phyloP scores from a whole-genome alignment of 805 yeast species.

The Candida maesae region DNA sequence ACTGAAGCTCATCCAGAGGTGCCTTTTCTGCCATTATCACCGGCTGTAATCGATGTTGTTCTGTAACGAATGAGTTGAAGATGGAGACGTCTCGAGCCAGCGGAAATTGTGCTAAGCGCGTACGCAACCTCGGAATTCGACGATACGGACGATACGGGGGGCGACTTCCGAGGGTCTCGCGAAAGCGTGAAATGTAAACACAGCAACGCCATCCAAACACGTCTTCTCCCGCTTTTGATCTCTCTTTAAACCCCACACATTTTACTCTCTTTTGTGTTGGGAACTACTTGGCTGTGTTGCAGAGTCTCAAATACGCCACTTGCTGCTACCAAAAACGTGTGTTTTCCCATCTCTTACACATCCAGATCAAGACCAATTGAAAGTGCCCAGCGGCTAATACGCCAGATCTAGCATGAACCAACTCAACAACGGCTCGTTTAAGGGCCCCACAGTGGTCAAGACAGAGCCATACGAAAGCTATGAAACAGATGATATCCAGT shows the following conservation, averaged over 20 bases:
- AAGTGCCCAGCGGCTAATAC: neutral
- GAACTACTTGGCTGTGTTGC: too few relatives aligned
- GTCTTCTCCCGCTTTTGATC: too few relatives aligned
- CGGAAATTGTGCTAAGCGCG: neutral
- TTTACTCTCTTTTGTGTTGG: too few relatives aligned
- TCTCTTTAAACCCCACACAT: too few relatives aligned
- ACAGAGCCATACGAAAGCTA: slow-evolving; percentile 16
- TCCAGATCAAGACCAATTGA: too few relatives aligned
- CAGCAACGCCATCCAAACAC: slow-evolving; percentile 4
- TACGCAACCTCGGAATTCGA: neutral
- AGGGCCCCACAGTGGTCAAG: slow-evolving; percentile 11
- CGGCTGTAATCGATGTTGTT: too few relatives aligned
- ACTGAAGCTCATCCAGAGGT: slow-evolving; percentile 82
- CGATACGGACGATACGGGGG: too few relatives aligned
- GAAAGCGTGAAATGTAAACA: slow-evolving; percentile 3
- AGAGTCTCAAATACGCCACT: too few relatives aligned
- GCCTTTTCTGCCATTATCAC: slow-evolving; percentile 25
- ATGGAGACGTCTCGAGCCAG: too few relatives aligned
- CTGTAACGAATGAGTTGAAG: too few relatives aligned
- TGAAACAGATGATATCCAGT: slow-evolving; percentile 30
- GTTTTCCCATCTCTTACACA: neutral
- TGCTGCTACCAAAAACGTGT: neutral
- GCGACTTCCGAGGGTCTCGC: too few relatives aligned
- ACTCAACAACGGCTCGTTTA: slow-evolving; percentile 11
- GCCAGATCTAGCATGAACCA: slow-evolving; percentile 8